Evolutionary conservation across 805 yeast genomes (phyloP).

Genomic region (Candida pseudoglaebosa): DNA sequence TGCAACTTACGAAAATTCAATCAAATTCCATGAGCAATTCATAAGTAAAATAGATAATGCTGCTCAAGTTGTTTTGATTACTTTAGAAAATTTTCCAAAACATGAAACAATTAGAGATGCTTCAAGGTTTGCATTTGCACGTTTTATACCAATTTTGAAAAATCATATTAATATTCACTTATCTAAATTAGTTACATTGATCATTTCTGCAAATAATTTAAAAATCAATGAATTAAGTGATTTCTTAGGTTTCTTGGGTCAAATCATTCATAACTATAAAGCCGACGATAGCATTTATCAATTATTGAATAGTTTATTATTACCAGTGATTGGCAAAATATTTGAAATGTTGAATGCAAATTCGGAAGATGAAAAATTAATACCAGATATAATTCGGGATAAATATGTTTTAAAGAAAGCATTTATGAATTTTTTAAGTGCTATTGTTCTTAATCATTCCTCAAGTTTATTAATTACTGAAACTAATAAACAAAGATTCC

Average conservation of each 20-base stretch:
- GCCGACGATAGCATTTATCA: constrained; percentile 65
- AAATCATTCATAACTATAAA: constrained; percentile 75
- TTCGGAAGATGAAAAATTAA: constrained; percentile 28
- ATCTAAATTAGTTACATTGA: constrained; percentile 63
- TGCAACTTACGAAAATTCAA: constrained; percentile 50
- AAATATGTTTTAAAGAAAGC: constrained; percentile 64
- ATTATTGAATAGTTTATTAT: constrained; percentile 64
- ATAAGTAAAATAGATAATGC: constrained; percentile 52
- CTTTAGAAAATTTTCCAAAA: constrained; percentile 69
- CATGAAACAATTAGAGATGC: constrained; percentile 77
- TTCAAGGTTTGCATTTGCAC: constrained; percentile 79
- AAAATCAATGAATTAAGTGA: constrained; percentile 68
- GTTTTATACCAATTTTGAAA: constrained; percentile 72
- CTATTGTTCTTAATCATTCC: constrained; percentile 71
- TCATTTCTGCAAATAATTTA: constrained; percentile 53
- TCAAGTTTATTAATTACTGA: constrained; percentile 72
- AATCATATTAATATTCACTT: constrained; percentile 45
- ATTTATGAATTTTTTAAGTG: constrained; percentile 63
- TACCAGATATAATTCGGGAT: constrained; percentile 57
- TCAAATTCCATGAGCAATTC: constrained; percentile 33
- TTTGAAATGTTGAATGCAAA: constrained; percentile 44
- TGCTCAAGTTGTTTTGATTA: constrained; percentile 78
- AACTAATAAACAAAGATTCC: constrained; percentile 59
- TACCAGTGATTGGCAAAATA: constrained; percentile 70
- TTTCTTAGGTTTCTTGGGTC: constrained; percentile 82